Base-by-base conservation (phyloP, 495 filamentous ascomycete species). In the Podospora sp. region DNA sequence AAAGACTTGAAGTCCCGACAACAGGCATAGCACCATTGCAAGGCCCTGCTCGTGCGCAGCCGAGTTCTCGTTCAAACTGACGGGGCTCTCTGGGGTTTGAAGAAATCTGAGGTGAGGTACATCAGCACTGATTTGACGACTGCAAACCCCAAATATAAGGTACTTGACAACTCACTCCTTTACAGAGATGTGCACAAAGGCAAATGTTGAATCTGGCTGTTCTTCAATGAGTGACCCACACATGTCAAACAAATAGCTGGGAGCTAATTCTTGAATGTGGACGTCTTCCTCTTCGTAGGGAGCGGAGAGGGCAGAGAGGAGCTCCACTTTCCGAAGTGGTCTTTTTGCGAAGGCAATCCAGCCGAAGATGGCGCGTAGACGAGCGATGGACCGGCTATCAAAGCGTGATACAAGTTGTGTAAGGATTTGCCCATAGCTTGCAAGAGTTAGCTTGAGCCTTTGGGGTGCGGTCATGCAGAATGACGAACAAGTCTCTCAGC, bases 151-250 rank as follows among this genome's bases (percentile, higher is more conserved):
- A n/a, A n/a, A n/a, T n/a, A n/a, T n/a, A n/a, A n/a, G n/a, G n/a
- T n/a, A n/a, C n/a, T n/a, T n/a, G n/a, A n/a, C n/a, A n/a, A n/a
- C 53, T 57, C 24, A 26, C 53, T 57, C 53, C 20, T 26, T 57
- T 5, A 57, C 53, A 4, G 53, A 57, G 6, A 57, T 24, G 14
- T 57, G 53, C 14, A 57, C 14, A 26, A 57, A 57, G 4, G 6
- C 53, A 57, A 57, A 24, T 4, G 53, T 57, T 2, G 53, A 57
- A 14, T 57, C 24, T 2, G 2, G 53, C 3, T 24, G 53, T 14
- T 57, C 53, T 6, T 57, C 53, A 6, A 57, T 14, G 6, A 57
- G n/a, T 2, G 53, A 14, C 20, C 14, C 14, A 14, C 53, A 57
- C 5, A 26, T 3, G 5, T 57, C 53, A 26, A 57, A 14, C 1